Evolutionary conservation across 192 early-diverging fungal species (phyloP).

Genomic region (Phlyctochytrium arcticum): DNA sequence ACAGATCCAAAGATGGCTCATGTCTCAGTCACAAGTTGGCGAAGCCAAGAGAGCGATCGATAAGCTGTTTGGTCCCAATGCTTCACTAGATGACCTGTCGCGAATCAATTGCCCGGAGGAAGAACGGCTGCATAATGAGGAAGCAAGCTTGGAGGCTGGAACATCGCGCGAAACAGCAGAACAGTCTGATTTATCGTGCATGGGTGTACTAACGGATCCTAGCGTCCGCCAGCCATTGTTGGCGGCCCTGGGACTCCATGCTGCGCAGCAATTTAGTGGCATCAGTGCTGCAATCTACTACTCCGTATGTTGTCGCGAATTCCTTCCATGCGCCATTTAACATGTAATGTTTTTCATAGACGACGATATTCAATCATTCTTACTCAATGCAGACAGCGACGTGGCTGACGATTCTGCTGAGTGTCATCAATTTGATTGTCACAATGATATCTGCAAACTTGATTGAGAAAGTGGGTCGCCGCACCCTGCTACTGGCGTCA

Average conservation of each 20-base stretch:
- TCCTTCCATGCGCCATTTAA: background rate
- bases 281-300: constrained; percentile 90
- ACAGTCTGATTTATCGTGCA: no score
- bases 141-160: no score
- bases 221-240: constrained; percentile 60
- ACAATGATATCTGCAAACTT: constrained; percentile 61
- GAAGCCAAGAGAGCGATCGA: constrained; percentile 61
- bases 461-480: constrained; percentile 66
- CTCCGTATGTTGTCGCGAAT: constrained; percentile 10
- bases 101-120: no score
- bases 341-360: constrained; percentile 28
- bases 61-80: no score
- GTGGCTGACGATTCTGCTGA: constrained; percentile 57
- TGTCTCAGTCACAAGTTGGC: constrained; percentile 47
- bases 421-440: constrained; percentile 54
- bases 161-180: no score
- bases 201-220: no score
- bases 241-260: constrained; percentile 64
- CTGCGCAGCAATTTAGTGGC: constrained; percentile 84
- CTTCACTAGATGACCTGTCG: no score
- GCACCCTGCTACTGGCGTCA: constrained; percentile 59
- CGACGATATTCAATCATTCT: constrained; percentile 69
- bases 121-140: no score
- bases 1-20: constrained; percentile 49
- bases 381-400: constrained; percentile 46